Evolutionary conservation across 2,329 filamentous ascomycete species (phyloP).

Genomic region (Fusarium udum): DNA sequence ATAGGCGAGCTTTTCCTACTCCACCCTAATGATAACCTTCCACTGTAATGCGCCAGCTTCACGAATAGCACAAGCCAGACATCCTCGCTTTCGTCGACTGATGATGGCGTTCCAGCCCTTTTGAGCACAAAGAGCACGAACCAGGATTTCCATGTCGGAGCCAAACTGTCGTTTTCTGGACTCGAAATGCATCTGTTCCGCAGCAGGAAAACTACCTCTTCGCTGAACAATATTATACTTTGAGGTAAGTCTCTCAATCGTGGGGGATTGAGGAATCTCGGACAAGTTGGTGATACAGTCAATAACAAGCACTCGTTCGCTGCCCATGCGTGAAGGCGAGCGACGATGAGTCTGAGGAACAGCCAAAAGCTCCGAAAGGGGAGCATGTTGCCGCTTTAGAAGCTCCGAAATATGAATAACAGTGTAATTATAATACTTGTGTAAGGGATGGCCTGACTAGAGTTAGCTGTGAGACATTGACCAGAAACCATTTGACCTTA

Average conservation of each 20-base stretch:
- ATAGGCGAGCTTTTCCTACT: constrained; percentile 46
- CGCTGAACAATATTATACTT: constrained; percentile 47
- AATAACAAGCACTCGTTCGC: constrained; percentile 63
- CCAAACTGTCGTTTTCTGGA: constrained; percentile 67
- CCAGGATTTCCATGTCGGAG: constrained; percentile 75
- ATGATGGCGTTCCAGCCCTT: constrained; percentile 79
- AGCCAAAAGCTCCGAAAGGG: constrained; percentile 58
- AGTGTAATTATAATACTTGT: constrained; percentile 70
- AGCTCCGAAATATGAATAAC: constrained; percentile 68
- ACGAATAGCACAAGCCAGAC: constrained; percentile 77
- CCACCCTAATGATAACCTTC: constrained; percentile 71
- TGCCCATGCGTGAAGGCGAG: constrained; percentile 37
- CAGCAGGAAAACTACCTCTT: constrained; percentile 53
- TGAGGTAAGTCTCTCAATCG: constrained; percentile 50
- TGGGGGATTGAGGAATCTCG: constrained; percentile 59
- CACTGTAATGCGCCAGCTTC: constrained; percentile 78
- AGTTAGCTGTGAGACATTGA: constrained; percentile 20
- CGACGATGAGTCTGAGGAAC: constrained; percentile 46
- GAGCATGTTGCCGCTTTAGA: constrained; percentile 56
- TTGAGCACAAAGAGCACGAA: constrained; percentile 77
- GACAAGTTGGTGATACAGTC: constrained; percentile 69
- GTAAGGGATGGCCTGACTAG: constrained; percentile 65
- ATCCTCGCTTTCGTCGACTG: constrained; percentile 72
- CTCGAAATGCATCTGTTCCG: constrained; percentile 65
- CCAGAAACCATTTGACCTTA: constrained; percentile 40